These are phyloP conservation scores for Neurospora discreta DNA, from an alignment of 495 filamentous ascomycete species.

Conservation along the genomic window DNA sequence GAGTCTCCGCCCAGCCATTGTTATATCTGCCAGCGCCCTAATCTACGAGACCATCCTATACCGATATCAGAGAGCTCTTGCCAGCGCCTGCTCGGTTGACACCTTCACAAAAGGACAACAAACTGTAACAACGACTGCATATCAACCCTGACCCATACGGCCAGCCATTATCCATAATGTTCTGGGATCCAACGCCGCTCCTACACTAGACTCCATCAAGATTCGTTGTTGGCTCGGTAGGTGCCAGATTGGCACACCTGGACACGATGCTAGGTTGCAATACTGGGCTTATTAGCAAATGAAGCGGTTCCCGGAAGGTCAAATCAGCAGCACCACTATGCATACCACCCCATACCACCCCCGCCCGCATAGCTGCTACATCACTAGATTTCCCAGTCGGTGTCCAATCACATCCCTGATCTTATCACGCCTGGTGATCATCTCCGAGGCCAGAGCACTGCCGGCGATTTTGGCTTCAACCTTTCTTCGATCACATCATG, in stretches of 20 bases:
- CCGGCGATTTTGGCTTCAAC: neutral
- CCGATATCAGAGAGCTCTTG: neutral
- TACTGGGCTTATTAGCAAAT: neutral
- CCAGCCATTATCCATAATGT: neutral
- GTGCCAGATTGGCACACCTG: neutral
- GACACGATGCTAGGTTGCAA: neutral
- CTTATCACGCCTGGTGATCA: neutral
- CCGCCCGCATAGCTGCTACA: slow-evolving; percentile 7
- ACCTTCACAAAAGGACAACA: neutral
- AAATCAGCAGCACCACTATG: neutral
- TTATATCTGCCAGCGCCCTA: neutral
- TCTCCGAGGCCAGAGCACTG: neutral
- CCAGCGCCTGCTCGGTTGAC: neutral
- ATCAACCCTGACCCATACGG: neutral
- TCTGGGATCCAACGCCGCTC: neutral
- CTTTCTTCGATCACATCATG: neutral
- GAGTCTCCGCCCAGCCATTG: neutral
- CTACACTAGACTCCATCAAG: neutral
- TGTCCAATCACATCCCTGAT: neutral
- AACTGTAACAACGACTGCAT: neutral
- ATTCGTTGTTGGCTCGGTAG: neutral
- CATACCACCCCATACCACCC: neutral
- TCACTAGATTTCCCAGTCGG: slow-evolving; percentile 8
- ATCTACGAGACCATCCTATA: neutral
- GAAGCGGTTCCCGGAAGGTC: neutral